phyloP scores from a whole-genome alignment of 352 stramenopile genomes.

The Globisporangium megalacanthum region DNA sequence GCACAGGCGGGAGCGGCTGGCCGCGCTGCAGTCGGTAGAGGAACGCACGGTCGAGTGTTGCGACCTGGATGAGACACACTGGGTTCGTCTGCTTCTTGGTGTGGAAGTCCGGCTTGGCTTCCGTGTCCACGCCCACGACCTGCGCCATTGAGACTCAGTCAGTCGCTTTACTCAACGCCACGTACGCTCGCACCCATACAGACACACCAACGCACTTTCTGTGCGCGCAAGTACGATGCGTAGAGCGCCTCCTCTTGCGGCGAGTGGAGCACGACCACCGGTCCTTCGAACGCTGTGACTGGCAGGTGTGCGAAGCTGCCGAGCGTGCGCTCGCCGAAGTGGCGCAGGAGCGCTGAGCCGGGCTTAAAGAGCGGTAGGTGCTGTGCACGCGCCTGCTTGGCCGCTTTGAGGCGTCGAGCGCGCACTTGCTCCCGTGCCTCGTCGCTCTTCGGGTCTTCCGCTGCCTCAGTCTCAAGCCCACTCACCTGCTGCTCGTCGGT shows the following conservation, averaged over 20 bases:
- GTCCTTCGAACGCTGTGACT: conserved; percentile 36
- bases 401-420: conserved; percentile 49
- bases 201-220: conserved; percentile 26
- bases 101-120: conserved; percentile 66
- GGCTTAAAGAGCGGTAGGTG: conserved; percentile 67
- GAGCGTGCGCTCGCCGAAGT: conserved; percentile 45
- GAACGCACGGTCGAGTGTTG: conserved; percentile 68
- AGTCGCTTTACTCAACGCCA: neutral
- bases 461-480: too few species aligned
- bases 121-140: conserved; percentile 71
- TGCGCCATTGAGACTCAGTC: neutral
- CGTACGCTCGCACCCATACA: neutral
- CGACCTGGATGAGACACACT: conserved; percentile 75
- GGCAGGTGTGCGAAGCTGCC: conserved; percentile 50
- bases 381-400: conserved; percentile 42
- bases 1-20: conserved; percentile 41
- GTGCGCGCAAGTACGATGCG: conserved; percentile 38
- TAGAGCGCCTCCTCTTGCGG: conserved; percentile 44
- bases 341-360: conserved; percentile 41
- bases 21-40: conserved; percentile 62
- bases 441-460: neutral
- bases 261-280: conserved; percentile 62
- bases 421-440: conserved; percentile 34
- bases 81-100: conserved; percentile 51
- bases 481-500: too few species aligned